phyloP scores from a whole-genome alignment of 2,329 filamentous ascomycete genomes.

The Rutstroemia sp. region DNA sequence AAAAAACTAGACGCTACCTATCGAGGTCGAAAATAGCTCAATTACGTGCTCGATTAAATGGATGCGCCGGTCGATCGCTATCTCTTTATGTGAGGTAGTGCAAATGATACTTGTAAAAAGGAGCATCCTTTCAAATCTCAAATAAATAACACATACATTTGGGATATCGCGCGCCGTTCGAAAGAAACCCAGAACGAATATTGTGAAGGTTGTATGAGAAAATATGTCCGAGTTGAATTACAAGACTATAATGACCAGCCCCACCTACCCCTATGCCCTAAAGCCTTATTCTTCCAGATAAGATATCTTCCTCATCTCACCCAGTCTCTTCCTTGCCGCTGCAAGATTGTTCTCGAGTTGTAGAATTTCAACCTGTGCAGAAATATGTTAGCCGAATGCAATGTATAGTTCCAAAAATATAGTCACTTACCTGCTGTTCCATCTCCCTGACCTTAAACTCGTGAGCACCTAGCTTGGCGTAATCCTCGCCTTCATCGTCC shows the following conservation, averaged over 20 bases:
- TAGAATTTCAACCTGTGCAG: conserved; percentile 79
- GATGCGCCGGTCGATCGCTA: no score
- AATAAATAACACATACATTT: no score
- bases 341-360: conserved; percentile 85
- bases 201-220: neutral
- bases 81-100: no score
- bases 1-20: no score
- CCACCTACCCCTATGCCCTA: neutral
- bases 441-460: conserved; percentile 99
- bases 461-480: conserved; percentile 78
- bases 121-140: no score
- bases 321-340: conserved; percentile 71
- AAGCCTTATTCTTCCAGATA: conserved; percentile 26
- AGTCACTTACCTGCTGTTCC: conserved; percentile 84
- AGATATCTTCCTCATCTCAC: conserved; percentile 71
- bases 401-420: neutral
- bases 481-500: conserved; percentile 81
- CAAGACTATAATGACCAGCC: neutral
- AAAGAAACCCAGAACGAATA: neutral
- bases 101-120: no score
- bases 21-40: no score
- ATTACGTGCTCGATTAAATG: no score
- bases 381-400: conserved; percentile 10
- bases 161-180: conserved; percentile 4
- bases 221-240: neutral